phyloP scores from a whole-genome alignment of 345 rosid species.

The Psidium friedrichsthalianum region DNA sequence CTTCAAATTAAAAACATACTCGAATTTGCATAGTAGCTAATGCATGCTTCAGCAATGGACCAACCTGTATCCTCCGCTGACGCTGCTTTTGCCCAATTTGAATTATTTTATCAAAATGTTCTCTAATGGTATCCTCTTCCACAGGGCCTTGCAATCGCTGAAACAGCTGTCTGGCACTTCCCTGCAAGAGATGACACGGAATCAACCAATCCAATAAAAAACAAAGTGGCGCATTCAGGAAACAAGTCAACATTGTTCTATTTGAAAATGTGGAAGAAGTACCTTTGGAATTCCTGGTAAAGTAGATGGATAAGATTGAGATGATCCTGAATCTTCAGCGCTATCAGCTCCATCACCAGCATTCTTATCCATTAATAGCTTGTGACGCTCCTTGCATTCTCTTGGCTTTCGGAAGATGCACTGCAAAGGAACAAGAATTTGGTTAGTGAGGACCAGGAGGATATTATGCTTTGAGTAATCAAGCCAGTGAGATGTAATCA shows the following conservation, averaged over 20 bases:
- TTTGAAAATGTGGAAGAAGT: neutral
- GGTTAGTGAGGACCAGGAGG: neutral
- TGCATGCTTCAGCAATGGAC: conserved; percentile 2
- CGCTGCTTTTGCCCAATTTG: conserved; percentile 68
- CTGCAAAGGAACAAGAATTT: conserved; percentile 20
- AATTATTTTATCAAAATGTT: conserved; percentile 93
- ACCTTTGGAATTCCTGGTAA: conserved; percentile 99
- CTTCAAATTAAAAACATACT: neutral
- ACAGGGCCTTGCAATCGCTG: conserved; percentile 94
- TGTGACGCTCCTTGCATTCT: conserved; percentile 99
- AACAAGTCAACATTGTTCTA: neutral
- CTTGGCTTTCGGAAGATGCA: conserved; percentile 78
- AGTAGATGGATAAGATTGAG: conserved; percentile 97
- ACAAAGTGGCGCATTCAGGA: neutral
- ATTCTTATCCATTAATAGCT: conserved; percentile 72
- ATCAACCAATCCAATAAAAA: neutral
- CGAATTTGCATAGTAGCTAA: neutral
- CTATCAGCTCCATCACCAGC: conserved; percentile 96
- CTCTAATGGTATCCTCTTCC: conserved; percentile 90
- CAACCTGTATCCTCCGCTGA: conserved; percentile 59
- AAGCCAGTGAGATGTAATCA: neutral
- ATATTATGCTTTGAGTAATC: neutral
- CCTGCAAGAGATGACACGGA: conserved; percentile 43
- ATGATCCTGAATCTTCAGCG: conserved; percentile 97
- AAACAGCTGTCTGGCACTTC: conserved; percentile 97